Evolutionary conservation across 2,329 filamentous ascomycete genomes (phyloP), one percentile per base, ranked within the genome.

Genomic region (Ustulina deusta): DNA sequence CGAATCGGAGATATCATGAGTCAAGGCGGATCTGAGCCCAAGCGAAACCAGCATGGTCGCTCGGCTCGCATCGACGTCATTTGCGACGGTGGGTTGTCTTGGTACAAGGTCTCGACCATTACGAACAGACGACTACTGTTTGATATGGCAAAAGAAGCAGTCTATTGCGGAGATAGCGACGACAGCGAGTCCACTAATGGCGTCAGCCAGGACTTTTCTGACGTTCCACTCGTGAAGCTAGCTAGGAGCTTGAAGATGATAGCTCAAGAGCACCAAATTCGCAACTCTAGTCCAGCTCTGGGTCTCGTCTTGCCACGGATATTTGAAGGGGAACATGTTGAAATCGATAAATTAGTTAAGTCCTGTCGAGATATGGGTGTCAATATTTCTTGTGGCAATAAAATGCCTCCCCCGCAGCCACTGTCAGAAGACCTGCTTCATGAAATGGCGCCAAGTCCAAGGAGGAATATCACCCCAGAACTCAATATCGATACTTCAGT

Each of bases 401-500:
- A 63, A 9, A 17, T 74, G n/a, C n/a, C 70, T 7, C 68, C 71
- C 9, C 64, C 71, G 11, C 66, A 64, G 2, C 69, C 70, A 13
- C 56, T 79, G 3, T 71, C 74, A 0, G 49, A 71, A 25, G 61
- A 54, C 20, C 65, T 77, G 17, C 71, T 78, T 46, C 48, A 68
- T 36, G 48, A 36, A 49, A 78, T 79, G 76, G 73, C 72, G 17
- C 76, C 77, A 27, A 72, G 69, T 29, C 76, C 75, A 7, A 73
- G 63, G 46, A 68, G 71, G 13, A 71, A 62, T 15, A 74, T 77
- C 49, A 72, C 74, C 0, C 38, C 72, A 29, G 61, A 73, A 38
- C 67, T 90, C 32, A 89, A 91, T 73, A 84, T 91, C 63, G 89
- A 91, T 77, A 90, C 88, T 61, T 93, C 91, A 1, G 87, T 93